Evolutionary conservation across 2,329 filamentous ascomycete genomes (phyloP).

Genomic region (Neospermospora avenae): DNA sequence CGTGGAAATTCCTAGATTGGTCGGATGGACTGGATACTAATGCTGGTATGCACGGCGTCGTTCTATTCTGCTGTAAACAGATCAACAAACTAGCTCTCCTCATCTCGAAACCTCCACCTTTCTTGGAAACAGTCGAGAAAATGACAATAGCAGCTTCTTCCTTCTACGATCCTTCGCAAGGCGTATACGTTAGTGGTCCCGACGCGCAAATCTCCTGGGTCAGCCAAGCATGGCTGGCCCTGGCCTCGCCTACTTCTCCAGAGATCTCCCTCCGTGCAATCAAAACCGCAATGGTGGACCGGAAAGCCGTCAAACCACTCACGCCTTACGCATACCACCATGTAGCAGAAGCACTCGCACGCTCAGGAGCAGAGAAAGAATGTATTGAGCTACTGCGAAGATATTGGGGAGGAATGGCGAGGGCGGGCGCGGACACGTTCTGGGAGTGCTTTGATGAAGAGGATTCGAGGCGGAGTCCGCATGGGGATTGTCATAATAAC

Average conservation of each 20-base stretch:
- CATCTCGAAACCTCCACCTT: constrained; percentile 26
- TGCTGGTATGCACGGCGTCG: constrained; percentile 34
- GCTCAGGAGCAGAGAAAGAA: constrained; percentile 28
- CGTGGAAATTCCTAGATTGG: constrained; percentile 38
- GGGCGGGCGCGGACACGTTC: constrained; percentile 36
- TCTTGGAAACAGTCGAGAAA: constrained; percentile 20
- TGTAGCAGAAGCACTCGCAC: constrained; percentile 32
- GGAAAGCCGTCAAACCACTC: constrained; percentile 31
- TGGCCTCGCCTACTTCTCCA: constrained; percentile 27
- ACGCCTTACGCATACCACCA: constrained; percentile 36
- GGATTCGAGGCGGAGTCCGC: constrained; percentile 33
- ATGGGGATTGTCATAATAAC: constrained; percentile 35
- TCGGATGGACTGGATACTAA: constrained; percentile 30
- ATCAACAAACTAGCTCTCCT: constrained; percentile 32
- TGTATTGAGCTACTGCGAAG: constrained; percentile 32
- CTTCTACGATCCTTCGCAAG: constrained; percentile 23
- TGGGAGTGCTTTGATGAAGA: constrained; percentile 35
- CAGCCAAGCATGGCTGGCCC: constrained; percentile 35
- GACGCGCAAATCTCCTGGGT: constrained; percentile 32
- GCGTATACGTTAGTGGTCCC: constrained; percentile 32
- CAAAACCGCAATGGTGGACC: constrained; percentile 27
- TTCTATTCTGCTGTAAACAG: constrained; percentile 33
- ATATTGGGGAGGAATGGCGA: constrained; percentile 38
- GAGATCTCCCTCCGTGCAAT: constrained; percentile 25
- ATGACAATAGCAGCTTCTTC: constrained; percentile 26